Evolutionary conservation across 2,329 filamentous ascomycete genomes (phyloP).

Genomic region (Epichloe sp.): DNA sequence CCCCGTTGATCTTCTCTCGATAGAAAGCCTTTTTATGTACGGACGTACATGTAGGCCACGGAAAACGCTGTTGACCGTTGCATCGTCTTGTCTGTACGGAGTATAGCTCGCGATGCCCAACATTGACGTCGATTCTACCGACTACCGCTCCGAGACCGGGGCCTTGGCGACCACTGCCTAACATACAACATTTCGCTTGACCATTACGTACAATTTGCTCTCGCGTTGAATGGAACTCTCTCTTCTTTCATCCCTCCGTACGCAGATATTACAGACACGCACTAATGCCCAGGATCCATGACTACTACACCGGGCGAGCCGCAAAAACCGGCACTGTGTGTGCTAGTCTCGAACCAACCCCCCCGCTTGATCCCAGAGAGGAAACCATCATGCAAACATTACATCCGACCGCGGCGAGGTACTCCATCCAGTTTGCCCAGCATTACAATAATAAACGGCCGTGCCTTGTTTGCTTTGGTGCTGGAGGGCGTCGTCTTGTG

Average conservation of each 20-base stretch:
- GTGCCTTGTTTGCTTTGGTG: not conserved
- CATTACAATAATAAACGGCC: not conserved
- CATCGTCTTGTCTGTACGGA: not conserved
- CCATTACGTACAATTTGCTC: not conserved
- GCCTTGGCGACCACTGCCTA: not conserved
- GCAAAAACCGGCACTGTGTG: constrained; percentile 1
- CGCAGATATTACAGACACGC: not conserved
- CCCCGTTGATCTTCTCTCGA: not conserved
- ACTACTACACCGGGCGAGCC: not conserved
- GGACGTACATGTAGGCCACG: no score
- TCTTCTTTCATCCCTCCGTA: not conserved
- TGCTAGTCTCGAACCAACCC: not conserved
- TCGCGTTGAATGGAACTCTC: not conserved
- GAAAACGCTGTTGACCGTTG: no score
- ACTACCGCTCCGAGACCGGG: not conserved
- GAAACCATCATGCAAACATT: constrained; percentile 2
- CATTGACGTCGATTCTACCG: no score
- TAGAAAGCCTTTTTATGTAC: no score
- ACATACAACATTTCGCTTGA: not conserved
- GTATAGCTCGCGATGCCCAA: not conserved
- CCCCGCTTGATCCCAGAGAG: constrained; percentile 1
- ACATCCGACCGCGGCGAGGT: constrained; percentile 1
- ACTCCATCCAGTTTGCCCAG: not conserved
- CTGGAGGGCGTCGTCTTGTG: not conserved
- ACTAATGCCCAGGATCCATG: not conserved